Percentiles rank a stretch among this genome's conserved stretches.
Evolutionary conservation across 192 early-diverging fungal species (phyloP).

Genomic region (Allomyces macrogynus): DNA sequence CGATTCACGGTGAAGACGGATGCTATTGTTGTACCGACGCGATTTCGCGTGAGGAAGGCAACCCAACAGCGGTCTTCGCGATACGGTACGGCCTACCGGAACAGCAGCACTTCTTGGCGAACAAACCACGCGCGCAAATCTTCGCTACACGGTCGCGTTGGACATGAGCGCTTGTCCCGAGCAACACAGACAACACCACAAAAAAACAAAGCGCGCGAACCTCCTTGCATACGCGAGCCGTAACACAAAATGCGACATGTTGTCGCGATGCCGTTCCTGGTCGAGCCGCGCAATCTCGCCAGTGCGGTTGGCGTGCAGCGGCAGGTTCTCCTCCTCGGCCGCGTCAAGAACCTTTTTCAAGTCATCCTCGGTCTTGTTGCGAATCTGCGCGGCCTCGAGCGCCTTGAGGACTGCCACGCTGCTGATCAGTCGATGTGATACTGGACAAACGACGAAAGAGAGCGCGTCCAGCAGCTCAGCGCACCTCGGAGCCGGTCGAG

Average conservation of each 20-base stretch:
- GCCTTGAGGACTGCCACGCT: constrained; percentile 43
- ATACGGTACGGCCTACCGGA: constrained; percentile 21
- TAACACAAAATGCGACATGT: constrained; percentile 61
- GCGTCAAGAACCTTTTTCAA: constrained; percentile 24
- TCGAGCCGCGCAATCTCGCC: constrained; percentile 15
- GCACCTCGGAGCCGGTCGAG: constrained; percentile 12
- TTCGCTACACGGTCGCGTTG: constrained; percentile 17
- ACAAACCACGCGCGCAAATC: constrained; percentile 56
- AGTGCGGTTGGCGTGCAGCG: constrained; percentile 20
- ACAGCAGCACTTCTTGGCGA: constrained; percentile 44
- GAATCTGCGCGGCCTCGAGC: constrained; percentile 59
- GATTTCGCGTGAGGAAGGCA: constrained; percentile 1
- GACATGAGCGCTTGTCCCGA: background rate
- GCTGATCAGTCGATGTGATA: background rate
- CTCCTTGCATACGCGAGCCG: constrained; percentile 47
- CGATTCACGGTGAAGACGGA: constrained; percentile 17
- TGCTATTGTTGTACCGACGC: background rate
- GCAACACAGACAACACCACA: no score
- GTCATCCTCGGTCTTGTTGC: constrained; percentile 39
- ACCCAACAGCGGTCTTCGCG: background rate
- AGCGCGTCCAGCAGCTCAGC: background rate
- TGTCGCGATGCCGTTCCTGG: constrained; percentile 54
- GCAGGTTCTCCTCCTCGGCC: constrained; percentile 36
- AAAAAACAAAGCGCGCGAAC: constrained; percentile 12
- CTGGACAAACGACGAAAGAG: background rate